A percentile compares a stretch with the other conserved stretches of the same genome.
Conservation (phyloP, 441 rosid species). For the Populus trichocarpa region DNA sequence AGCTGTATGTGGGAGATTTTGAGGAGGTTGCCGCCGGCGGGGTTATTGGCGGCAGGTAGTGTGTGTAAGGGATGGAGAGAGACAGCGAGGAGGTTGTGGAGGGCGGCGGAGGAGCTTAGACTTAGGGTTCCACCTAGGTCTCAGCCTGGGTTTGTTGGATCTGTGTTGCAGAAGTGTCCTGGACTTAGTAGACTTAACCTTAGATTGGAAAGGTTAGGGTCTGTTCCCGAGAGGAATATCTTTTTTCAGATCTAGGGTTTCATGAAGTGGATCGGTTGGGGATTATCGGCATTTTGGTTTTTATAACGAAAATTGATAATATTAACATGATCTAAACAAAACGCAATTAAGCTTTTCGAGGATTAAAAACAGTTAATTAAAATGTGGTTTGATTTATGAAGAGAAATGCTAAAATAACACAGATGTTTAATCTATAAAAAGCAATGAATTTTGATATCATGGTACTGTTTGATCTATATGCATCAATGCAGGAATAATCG, state of each 20-base stretch:
- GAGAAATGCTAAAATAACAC: background rate
- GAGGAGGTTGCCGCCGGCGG: constrained; percentile 68
- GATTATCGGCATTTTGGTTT: background rate
- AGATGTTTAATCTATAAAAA: background rate
- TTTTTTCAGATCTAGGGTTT: constrained; percentile 38
- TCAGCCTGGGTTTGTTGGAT: constrained; percentile 72
- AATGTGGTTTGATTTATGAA: constrained; percentile 3
- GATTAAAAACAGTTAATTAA: background rate
- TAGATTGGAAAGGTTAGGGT: constrained; percentile 74
- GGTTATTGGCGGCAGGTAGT: constrained; percentile 58
- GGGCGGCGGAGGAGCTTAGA: constrained; percentile 76
- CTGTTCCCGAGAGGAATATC: background rate
- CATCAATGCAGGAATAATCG: background rate
- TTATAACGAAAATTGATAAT: background rate
- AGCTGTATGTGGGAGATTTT: constrained; percentile 75
- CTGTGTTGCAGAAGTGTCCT: constrained; percentile 77
- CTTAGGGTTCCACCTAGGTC: constrained; percentile 64
- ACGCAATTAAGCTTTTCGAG: background rate
- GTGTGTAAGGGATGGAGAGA: constrained; percentile 94
- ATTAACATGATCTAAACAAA: constrained; percentile 1
- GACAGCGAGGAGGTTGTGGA: constrained; percentile 67
- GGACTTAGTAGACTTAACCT: constrained; percentile 65
- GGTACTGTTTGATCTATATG: background rate
- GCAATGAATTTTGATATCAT: background rate
- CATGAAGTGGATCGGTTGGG: constrained; percentile 10